phyloP scores from a whole-genome alignment of 805 yeast species.

The Starmerella potacharoeniae region DNA sequence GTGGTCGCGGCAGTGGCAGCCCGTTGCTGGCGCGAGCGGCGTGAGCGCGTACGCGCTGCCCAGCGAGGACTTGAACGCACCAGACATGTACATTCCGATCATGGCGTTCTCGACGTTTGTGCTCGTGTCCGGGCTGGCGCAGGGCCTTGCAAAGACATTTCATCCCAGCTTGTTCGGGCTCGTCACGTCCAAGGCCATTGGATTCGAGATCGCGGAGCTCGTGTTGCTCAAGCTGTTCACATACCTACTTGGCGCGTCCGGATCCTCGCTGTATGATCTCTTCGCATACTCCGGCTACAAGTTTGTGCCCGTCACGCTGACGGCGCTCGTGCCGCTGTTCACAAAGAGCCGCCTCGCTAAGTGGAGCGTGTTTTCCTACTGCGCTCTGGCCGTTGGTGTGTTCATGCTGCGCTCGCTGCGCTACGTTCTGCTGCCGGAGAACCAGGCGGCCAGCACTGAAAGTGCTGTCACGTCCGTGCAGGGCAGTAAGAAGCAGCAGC shows the following conservation, averaged over 20 bases:
- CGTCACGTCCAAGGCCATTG: slow-evolving; percentile 75
- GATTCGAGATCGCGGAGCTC: slow-evolving; percentile 68
- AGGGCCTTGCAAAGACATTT: slow-evolving; percentile 79
- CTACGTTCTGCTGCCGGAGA: slow-evolving; percentile 54
- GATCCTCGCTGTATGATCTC: slow-evolving; percentile 65
- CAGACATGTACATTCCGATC: slow-evolving; percentile 89
- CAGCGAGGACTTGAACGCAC: slow-evolving; percentile 79
- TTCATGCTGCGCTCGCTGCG: slow-evolving; percentile 43
- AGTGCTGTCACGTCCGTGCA: slow-evolving; percentile 41
- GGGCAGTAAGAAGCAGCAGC: slow-evolving; percentile 52
- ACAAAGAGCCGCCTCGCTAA: slow-evolving; percentile 32
- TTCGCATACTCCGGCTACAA: slow-evolving; percentile 89
- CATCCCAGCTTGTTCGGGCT: slow-evolving; percentile 88
- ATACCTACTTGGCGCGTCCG: slow-evolving; percentile 58
- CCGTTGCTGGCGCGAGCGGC: slow-evolving; percentile 30
- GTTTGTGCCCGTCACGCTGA: slow-evolving; percentile 53
- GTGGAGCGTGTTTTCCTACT: slow-evolving; percentile 41
- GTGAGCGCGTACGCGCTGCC: slow-evolving; percentile 56
- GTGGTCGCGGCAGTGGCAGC: slow-evolving; percentile 52
- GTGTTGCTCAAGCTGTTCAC: slow-evolving; percentile 67
- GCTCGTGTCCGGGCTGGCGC: slow-evolving; percentile 66
- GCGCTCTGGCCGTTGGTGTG: slow-evolving; percentile 45
- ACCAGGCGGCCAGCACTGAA: slow-evolving; percentile 38
- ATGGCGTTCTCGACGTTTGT: slow-evolving; percentile 89
- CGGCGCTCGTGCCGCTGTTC: slow-evolving; percentile 28